Conservation (phyloP, 139 green algal species). For the Micractinium conductrix region DNA sequence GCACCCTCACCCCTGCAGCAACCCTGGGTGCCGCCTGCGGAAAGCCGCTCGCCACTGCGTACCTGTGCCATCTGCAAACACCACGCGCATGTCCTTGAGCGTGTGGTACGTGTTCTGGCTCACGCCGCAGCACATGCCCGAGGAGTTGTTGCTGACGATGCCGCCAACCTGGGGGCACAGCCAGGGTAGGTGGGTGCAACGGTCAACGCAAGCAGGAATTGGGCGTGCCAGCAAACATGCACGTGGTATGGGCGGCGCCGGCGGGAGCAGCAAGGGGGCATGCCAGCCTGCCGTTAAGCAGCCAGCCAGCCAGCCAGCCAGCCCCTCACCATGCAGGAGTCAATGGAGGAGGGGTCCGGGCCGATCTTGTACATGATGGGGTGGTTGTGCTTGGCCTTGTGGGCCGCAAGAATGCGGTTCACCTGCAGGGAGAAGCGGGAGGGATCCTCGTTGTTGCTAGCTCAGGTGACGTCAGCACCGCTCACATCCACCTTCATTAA, state of each 20-base stretch:
- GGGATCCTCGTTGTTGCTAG: too few species aligned
- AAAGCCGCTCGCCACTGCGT: too few species aligned
- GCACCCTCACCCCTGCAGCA: background rate
- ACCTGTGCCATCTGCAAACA: constrained; percentile 91
- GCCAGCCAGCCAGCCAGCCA: background rate
- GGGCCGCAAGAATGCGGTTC: constrained; percentile 75
- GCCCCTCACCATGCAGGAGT: constrained; percentile 78
- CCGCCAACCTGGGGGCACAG: constrained; percentile 68
- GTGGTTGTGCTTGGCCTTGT: constrained; percentile 79
- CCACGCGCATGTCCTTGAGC: constrained; percentile 93
- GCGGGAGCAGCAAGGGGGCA: background rate
- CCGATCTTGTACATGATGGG: constrained; percentile 97
- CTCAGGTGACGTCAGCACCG: too few species aligned
- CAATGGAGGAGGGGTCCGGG: constrained; percentile 95
- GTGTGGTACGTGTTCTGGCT: constrained; percentile 96
- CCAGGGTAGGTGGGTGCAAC: background rate
- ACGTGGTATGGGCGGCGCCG: background rate
- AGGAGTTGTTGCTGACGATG: constrained; percentile 98
- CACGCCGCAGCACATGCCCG: constrained; percentile 98
- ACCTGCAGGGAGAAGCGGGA: background rate
- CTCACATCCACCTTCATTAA: too few species aligned
- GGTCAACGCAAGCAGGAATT: background rate
- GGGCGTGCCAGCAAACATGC: too few species aligned
- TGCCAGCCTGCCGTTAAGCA: background rate
- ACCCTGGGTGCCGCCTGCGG: background rate